Evolutionary conservation across 257 asterid species (phyloP).

Genomic region (Ophiorrhiza pumila): DNA sequence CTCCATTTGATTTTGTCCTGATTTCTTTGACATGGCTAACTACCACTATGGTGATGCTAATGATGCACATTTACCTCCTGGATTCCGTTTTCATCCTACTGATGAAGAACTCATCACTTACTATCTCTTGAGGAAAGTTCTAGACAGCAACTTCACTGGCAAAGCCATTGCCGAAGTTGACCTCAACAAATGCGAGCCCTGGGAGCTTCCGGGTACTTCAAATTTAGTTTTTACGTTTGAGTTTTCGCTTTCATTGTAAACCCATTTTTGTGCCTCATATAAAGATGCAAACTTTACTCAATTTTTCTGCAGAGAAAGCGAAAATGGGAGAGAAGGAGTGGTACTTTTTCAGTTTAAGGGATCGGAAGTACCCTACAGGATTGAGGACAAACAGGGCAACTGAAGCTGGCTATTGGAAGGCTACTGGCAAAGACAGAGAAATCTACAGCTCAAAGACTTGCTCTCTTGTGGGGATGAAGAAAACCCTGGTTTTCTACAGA

Average conservation of each 20-base stretch:
- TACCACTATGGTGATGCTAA: conserved; percentile 31
- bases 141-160: conserved; percentile 52
- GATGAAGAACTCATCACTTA: conserved; percentile 86
- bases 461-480: conserved; percentile 92
- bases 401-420: conserved; percentile 96
- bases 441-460: conserved; percentile 65
- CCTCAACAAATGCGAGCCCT: conserved; percentile 90
- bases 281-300: neutral
- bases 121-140: conserved; percentile 76
- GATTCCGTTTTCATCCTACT: conserved; percentile 83
- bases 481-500: conserved; percentile 87
- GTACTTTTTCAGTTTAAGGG: conserved; percentile 87
- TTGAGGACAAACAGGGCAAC: conserved; percentile 88
- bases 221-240: neutral
- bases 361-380: conserved; percentile 87
- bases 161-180: conserved; percentile 87
- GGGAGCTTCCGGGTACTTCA: conserved; percentile 77
- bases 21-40: conserved; percentile 37
- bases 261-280: neutral
- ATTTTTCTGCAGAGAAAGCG: conserved; percentile 44
- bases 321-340: conserved; percentile 94
- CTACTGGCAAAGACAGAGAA: conserved; percentile 90
- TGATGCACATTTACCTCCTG: conserved; percentile 67
- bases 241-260: neutral
- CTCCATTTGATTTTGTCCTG: no score